Conservation (phyloP, 306 rosid genomes). For the Dryas alaskensis region DNA sequence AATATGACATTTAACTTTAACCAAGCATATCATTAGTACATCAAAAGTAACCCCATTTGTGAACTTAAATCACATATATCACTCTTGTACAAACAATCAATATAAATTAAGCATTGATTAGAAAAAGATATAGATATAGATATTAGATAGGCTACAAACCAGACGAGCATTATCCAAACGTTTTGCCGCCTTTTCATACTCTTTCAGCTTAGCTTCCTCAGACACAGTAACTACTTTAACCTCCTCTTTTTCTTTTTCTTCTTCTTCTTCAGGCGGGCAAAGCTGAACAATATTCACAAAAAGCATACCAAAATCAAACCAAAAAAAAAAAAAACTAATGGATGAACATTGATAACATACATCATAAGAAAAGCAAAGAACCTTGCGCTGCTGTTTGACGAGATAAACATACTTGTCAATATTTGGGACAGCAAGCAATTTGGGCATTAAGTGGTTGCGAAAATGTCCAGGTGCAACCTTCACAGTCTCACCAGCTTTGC, state of each 20-base stretch:
- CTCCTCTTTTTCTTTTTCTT: slow-evolving; percentile 43
- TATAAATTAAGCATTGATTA: background rate
- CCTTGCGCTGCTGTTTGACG: slow-evolving; percentile 73
- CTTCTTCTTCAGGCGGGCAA: slow-evolving; percentile 55
- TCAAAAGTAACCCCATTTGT: background rate
- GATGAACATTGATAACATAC: background rate
- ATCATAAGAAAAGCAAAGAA: slow-evolving; percentile 2
- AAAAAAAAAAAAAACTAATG: background rate
- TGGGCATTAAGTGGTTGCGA: slow-evolving; percentile 94
- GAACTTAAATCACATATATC: background rate
- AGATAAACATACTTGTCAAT: slow-evolving; percentile 81
- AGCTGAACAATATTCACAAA: slow-evolving; percentile 39
- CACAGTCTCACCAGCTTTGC: slow-evolving; percentile 81
- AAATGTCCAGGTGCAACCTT: slow-evolving; percentile 92
- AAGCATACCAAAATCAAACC: background rate
- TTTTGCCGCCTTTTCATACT: slow-evolving; percentile 67
- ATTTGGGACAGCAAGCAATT: slow-evolving; percentile 86
- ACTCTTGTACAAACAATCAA: background rate
- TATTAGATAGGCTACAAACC: slow-evolving; percentile 48
- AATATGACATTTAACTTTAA: background rate
- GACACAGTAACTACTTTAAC: slow-evolving; percentile 53
- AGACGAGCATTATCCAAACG: slow-evolving; percentile 65
- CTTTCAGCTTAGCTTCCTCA: slow-evolving; percentile 65
- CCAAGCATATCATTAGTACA: background rate
- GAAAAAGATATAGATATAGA: background rate